Conservation (phyloP, 2,329 filamentous ascomycete genomes). For the Trichoderma oligosporum region DNA sequence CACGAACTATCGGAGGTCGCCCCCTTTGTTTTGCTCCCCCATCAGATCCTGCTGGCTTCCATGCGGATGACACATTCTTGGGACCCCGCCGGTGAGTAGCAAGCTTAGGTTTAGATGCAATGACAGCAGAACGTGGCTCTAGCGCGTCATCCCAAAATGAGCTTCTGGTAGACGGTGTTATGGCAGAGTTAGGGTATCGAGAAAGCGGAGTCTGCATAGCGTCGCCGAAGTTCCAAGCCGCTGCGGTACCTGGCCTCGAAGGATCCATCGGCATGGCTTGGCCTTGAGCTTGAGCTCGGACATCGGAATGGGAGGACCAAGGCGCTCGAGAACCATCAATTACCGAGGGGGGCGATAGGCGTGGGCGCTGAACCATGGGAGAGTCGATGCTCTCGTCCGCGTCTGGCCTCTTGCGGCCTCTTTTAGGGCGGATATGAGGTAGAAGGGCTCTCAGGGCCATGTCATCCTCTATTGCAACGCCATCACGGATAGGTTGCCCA, state of each 20-base stretch:
- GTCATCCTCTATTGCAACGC: slow-evolving; percentile 81
- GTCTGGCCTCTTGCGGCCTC: slow-evolving; percentile 60
- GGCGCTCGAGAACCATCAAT: slow-evolving; percentile 36
- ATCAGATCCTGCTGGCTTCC: slow-evolving; percentile 64
- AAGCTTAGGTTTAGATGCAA: slow-evolving; percentile 55
- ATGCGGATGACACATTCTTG: slow-evolving; percentile 83
- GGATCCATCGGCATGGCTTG: slow-evolving; percentile 35
- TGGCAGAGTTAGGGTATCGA: slow-evolving; percentile 73
- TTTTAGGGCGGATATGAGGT: slow-evolving; percentile 66
- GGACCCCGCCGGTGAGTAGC: slow-evolving; percentile 63
- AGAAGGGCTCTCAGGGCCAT: slow-evolving; percentile 80
- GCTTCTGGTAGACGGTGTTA: slow-evolving; percentile 59
- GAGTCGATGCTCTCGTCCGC: slow-evolving; percentile 49
- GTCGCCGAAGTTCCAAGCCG: slow-evolving; percentile 40
- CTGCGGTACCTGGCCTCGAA: slow-evolving; percentile 32
- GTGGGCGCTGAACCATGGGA: slow-evolving; percentile 56
- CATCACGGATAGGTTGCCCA: slow-evolving; percentile 66
- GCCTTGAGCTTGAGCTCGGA: slow-evolving; percentile 32
- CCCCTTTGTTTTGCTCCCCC: slow-evolving; percentile 69
- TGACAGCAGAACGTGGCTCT: slow-evolving; percentile 72
- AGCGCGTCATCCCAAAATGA: slow-evolving; percentile 52
- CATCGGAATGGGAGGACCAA: slow-evolving; percentile 46
- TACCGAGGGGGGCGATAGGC: slow-evolving; percentile 51
- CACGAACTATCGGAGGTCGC: slow-evolving; percentile 67
- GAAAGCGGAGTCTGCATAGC: slow-evolving; percentile 58